Base-by-base conservation (phyloP, 2,329 filamentous ascomycete species). In the Monosporascus sp. region DNA sequence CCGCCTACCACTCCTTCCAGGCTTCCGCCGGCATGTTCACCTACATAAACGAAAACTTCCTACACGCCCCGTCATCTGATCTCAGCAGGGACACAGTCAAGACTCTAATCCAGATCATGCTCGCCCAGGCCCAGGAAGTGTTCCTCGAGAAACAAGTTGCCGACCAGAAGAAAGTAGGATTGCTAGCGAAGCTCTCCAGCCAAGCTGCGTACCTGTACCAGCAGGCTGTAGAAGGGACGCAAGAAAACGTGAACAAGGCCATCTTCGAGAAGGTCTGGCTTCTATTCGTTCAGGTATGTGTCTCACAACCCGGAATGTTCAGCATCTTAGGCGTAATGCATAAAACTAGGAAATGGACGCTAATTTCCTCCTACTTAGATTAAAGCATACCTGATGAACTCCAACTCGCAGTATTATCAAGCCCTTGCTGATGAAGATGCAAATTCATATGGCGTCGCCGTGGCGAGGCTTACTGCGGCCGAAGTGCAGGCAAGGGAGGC, bases 11-110 rank as follows among this genome's bases (percentile, higher is more conserved):
- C 72, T 97, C 92, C 20, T 97, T 97, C 75, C 94, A 99, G 72
- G 94, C 94, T 41, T 92, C 93, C 7, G 94, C 94, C 9, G 94
- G 94, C 75, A 99, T 99, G 94, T 99, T 97, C 72, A 97, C 93
- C 51, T 99, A 99, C 67, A 99, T 99, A 76, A 99, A 99, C 72
- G 94, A 99, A 74, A 99, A 99, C 74, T 99, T 99, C 69, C 78
- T 99, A 37, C 94, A 99, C 66, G 94, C 94, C 1, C 94, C 95
- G 1, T 97, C 92, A 8, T 92, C 90, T n/a, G 94, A 99, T 67
- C 74, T 99, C 48, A 97, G 92, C 69, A 79, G 94, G 56, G 93
- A 99, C 49, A 99, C 94, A 0, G 91, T 99, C 65, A 97, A 97
- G 74, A 91, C 91, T 0, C 73, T 99, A 60, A 97, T 99, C 67